A percentile compares a stretch with the other conserved stretches of the same genome.
phyloP scores from a whole-genome alignment of 176 grass and related monocot species.

The Melocanna baccifera region DNA sequence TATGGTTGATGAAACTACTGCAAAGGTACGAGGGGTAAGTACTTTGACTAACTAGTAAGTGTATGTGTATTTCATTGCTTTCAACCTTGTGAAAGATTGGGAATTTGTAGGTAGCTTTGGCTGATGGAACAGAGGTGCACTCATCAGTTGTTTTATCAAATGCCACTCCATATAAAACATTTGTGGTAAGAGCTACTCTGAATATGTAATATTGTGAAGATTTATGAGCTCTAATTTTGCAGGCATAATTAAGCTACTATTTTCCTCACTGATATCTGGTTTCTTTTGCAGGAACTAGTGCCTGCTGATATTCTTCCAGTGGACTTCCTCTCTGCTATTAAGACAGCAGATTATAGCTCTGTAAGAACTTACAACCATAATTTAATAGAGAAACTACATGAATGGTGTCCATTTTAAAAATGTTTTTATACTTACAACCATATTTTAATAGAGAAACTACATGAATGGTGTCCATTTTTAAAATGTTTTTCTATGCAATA shows the following conservation, averaged over 20 bases:
- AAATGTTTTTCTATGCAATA: background rate
- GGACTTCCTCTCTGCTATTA: conserved; percentile 69
- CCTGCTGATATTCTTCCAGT: conserved; percentile 64
- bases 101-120: conserved; percentile 67
- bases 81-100: conserved; percentile 13
- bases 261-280: conserved; percentile 8
- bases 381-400: background rate
- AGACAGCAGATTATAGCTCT: conserved; percentile 93
- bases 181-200: conserved; percentile 64
- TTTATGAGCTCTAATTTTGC: conserved; percentile 15
- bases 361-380: conserved; percentile 52
- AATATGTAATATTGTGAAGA: conserved; percentile 28
- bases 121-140: conserved; percentile 82
- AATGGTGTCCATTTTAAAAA: background rate
- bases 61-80: conserved; percentile 12
- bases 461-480: conserved; percentile 1
- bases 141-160: conserved; percentile 89
- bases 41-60: conserved; percentile 24
- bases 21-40: conserved; percentile 71
- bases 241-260: conserved; percentile 16
- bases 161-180: conserved; percentile 88
- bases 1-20: conserved; percentile 54
- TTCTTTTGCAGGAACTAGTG: conserved; percentile 68
- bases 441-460: conserved; percentile 2
- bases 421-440: background rate